phyloP scores from a whole-genome alignment of 2,329 filamentous ascomycete species.

The Malbranchea cinnamomea region DNA sequence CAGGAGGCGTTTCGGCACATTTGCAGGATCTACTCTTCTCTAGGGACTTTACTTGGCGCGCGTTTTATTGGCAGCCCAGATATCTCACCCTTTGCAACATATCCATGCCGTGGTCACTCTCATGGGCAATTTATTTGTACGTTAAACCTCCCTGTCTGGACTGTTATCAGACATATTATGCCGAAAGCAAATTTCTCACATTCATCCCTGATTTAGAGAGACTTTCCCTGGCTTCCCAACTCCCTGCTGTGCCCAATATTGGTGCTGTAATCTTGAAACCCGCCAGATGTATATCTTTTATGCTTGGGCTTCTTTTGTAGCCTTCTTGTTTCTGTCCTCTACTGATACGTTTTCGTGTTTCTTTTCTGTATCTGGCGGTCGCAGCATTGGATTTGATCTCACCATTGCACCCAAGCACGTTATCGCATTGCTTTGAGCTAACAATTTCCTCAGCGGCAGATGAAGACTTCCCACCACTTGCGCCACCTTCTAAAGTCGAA shows the following conservation, averaged over 20 bases:
- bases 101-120: constrained; percentile 18
- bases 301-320: constrained; percentile 10
- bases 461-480: constrained; percentile 34
- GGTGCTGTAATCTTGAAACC: constrained; percentile 13
- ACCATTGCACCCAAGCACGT: constrained; percentile 2
- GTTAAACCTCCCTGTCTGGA: constrained; percentile 35
- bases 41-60: constrained; percentile 18
- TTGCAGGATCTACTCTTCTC: constrained; percentile 22
- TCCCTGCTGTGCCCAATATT: constrained; percentile 9
- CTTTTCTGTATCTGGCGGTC: constrained; percentile 10
- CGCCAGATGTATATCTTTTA: constrained; percentile 6
- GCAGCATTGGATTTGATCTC: constrained; percentile 5
- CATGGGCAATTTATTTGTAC: constrained; percentile 29
- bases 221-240: constrained; percentile 11
- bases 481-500: constrained; percentile 16
- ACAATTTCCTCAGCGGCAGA: constrained; percentile 19
- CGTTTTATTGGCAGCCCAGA: constrained; percentile 17
- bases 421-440: constrained; percentile 14
- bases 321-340: constrained; percentile 9
- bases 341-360: constrained; percentile 10
- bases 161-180: constrained; percentile 26
- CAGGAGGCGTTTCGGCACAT: constrained; percentile 21
- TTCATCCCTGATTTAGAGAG: constrained; percentile 28
- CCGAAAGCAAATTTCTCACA: constrained; percentile 32
- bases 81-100: constrained; percentile 22